A percentile compares a stretch with the other conserved stretches of the same genome.
Conservation (phyloP, 768 basidiomycete species). For the Mycena maculata region DNA sequence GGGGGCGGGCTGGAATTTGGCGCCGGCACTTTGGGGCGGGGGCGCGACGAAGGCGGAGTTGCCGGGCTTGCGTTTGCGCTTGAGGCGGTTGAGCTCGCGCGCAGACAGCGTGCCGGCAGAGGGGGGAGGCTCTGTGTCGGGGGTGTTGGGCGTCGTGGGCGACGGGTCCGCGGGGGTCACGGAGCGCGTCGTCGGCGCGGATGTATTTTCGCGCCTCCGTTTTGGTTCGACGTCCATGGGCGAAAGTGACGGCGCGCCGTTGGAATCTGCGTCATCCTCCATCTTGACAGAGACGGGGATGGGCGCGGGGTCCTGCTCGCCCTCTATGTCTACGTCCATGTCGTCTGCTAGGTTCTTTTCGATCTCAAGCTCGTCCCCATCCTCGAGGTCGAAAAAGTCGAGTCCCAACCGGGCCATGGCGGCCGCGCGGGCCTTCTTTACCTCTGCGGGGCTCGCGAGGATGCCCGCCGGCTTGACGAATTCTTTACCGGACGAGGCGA, state of each 20-base stretch:
- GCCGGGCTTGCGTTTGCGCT: constrained; percentile 92
- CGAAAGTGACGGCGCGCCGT: constrained; percentile 40
- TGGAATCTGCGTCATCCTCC: constrained; percentile 47
- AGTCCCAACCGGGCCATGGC: constrained; percentile 90
- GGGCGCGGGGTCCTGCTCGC: constrained; percentile 65
- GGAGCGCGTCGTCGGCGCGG: constrained; percentile 55
- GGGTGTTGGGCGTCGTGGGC: constrained; percentile 59
- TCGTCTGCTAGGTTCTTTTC: constrained; percentile 83
- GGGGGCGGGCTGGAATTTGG: constrained; percentile 72
- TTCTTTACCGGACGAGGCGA: constrained; percentile 95
- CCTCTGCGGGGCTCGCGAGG: constrained; percentile 78
- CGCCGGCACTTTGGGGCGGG: constrained; percentile 66
- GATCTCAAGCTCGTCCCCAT: constrained; percentile 85
- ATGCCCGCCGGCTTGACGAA: constrained; percentile 81
- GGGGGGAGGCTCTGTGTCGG: constrained; percentile 55
- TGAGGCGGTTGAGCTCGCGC: constrained; percentile 92
- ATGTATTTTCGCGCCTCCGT: constrained; percentile 51
- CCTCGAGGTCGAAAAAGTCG: constrained; percentile 87
- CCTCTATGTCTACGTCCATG: constrained; percentile 88
- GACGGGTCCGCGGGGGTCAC: constrained; percentile 63
- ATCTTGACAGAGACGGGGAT: constrained; percentile 42
- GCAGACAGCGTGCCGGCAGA: constrained; percentile 73
- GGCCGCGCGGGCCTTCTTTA: constrained; percentile 88
- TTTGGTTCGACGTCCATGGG: constrained; percentile 59
- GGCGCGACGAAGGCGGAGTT: constrained; percentile 85